These are phyloP conservation scores for Limtongozyma cylindracea DNA, from an alignment of 805 yeast species.

Conservation along the genomic window DNA sequence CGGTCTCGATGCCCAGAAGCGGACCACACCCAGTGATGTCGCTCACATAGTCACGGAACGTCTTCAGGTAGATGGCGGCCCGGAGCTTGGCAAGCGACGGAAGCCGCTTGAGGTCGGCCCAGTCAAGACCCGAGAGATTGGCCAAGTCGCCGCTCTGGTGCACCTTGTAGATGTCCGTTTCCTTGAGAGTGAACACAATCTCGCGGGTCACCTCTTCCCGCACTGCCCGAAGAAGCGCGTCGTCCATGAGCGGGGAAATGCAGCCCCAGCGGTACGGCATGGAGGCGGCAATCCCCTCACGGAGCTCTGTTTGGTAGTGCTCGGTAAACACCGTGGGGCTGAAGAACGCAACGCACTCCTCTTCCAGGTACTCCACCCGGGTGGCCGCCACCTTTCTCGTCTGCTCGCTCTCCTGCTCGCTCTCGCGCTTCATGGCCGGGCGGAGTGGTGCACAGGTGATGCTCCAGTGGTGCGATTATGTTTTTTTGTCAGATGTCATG, in stretches of 20 bases:
- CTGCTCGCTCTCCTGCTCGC: no score
- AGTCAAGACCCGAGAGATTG: slow-evolving; percentile 64
- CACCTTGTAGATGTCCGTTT: slow-evolving; percentile 90
- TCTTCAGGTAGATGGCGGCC: slow-evolving; percentile 69
- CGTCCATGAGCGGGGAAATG: slow-evolving; percentile 47
- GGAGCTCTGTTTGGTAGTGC: slow-evolving; percentile 13
- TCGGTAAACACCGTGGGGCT: slow-evolving; percentile 21
- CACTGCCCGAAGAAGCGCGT: slow-evolving; percentile 51
- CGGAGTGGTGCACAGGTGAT: no score
- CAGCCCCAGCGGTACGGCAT: slow-evolving; percentile 85
- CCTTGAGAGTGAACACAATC: slow-evolving; percentile 82
- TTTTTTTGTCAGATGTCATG: no score
- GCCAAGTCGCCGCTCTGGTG: slow-evolving; percentile 81
- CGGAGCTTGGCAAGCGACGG: slow-evolving; percentile 60
- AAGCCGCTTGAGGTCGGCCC: slow-evolving; percentile 45
- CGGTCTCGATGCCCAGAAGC: slow-evolving; percentile 74
- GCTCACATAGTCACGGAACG: slow-evolving; percentile 58
- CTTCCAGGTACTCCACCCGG: no score
- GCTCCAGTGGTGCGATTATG: no score
- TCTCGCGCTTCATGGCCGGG: no score
- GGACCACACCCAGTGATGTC: slow-evolving; percentile 72
- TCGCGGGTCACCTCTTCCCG: slow-evolving; percentile 63
- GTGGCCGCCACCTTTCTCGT: no score
- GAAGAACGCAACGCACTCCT: slow-evolving; percentile 16
- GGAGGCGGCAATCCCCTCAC: slow-evolving; percentile 20